Evolutionary conservation across 805 yeast species (phyloP).

Genomic region (Candida ulmi): DNA sequence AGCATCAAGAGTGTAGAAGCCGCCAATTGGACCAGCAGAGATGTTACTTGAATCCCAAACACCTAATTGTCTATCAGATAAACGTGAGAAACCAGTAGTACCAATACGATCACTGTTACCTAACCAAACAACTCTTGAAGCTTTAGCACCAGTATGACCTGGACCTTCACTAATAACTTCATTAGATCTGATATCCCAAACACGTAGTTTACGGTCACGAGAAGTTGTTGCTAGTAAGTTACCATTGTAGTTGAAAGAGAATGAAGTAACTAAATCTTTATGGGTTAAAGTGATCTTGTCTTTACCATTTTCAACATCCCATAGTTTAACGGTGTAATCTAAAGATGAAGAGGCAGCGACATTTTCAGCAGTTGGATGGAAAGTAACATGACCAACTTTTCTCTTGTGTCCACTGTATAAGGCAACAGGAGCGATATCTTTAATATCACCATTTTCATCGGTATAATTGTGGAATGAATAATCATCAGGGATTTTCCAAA

Average conservation of each 20-base stretch:
- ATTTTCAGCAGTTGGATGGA: conserved; percentile 83
- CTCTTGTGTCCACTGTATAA: conserved; percentile 80
- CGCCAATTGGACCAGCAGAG: conserved; percentile 81
- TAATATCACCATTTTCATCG: conserved; percentile 49
- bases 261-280: conserved; percentile 87
- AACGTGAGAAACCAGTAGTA: conserved; percentile 91
- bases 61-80: conserved; percentile 93
- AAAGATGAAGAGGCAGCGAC: conserved; percentile 86
- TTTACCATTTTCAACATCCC: conserved; percentile 80
- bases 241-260: conserved; percentile 89
- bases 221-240: conserved; percentile 80
- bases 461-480: conserved; percentile 63
- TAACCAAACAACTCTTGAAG: conserved; percentile 83
- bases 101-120: conserved; percentile 80
- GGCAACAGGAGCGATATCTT: conserved; percentile 68
- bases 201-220: conserved; percentile 83
- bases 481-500: conserved; percentile 85
- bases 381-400: conserved; percentile 88
- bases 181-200: conserved; percentile 85
- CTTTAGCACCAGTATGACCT: conserved; percentile 92
- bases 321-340: conserved; percentile 86
- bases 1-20: conserved; percentile 79
- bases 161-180: conserved; percentile 74
- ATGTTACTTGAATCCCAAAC: conserved; percentile 82
- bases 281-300: conserved; percentile 72